Percentiles rank a stretch among this genome's conserved stretches.
Evolutionary conservation across 805 yeast species (phyloP).

Genomic region (Yarrowia deformans): DNA sequence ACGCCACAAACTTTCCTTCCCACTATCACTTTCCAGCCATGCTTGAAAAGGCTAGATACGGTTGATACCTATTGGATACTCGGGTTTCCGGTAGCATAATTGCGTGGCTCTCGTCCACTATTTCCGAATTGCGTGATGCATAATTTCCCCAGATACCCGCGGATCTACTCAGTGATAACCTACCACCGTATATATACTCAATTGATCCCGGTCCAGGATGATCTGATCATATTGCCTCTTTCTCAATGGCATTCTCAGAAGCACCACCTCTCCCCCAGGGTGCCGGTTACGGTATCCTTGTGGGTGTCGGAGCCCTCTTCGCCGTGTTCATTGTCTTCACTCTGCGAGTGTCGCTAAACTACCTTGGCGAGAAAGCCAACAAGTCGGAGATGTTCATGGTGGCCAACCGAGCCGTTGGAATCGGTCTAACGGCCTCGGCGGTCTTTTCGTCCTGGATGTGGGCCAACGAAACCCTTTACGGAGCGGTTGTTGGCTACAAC

Average conservation of each 20-base stretch:
- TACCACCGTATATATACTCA: slow-evolving; percentile 25
- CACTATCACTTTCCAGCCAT: neutral
- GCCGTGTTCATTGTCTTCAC: slow-evolving; percentile 49
- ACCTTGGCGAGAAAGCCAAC: slow-evolving; percentile 43
- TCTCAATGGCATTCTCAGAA: slow-evolving; percentile 19
- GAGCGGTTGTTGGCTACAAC: slow-evolving; percentile 54
- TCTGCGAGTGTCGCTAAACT: slow-evolving; percentile 43
- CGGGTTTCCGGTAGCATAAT: neutral
- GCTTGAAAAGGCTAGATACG: slow-evolving; percentile 7
- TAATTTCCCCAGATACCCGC: slow-evolving; percentile 6
- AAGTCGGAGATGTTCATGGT: slow-evolving; percentile 49
- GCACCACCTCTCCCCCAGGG: slow-evolving; percentile 50
- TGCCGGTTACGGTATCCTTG: slow-evolving; percentile 83
- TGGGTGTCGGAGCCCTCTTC: slow-evolving; percentile 80
- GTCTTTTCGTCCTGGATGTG: slow-evolving; percentile 60
- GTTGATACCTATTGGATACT: neutral
- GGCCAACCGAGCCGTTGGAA: slow-evolving; percentile 54
- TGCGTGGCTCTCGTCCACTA: slow-evolving; percentile 33
- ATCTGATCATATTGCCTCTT: neutral
- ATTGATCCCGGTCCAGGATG: neutral
- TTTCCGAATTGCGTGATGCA: slow-evolving; percentile 34
- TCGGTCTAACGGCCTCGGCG: slow-evolving; percentile 56
- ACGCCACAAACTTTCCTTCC: slow-evolving; percentile 16
- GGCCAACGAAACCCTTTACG: slow-evolving; percentile 54
- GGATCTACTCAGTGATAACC: neutral